phyloP scores from a whole-genome alignment of 495 filamentous ascomycete species.

The Echria macrotheca region DNA sequence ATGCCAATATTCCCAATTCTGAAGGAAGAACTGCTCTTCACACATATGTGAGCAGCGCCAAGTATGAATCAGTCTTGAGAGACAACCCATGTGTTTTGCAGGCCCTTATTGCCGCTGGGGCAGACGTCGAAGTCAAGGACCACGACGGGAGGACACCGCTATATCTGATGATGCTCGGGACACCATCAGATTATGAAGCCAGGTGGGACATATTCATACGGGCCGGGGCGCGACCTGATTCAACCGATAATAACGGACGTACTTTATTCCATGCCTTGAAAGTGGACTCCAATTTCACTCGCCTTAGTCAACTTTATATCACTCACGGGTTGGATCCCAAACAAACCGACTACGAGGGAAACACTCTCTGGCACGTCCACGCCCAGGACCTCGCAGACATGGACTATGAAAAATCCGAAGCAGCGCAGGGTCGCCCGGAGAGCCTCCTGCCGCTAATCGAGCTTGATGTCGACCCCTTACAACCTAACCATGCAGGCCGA shows the following conservation, averaged over 20 bases:
- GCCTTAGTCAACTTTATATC: neutral
- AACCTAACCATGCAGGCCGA: neutral
- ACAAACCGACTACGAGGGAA: neutral
- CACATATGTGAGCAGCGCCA: neutral
- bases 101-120: neutral
- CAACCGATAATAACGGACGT: neutral
- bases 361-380: neutral
- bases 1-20: neutral
- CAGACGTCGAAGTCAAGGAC: neutral
- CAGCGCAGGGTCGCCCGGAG: neutral
- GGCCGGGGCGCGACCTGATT: neutral
- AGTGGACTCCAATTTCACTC: neutral
- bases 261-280: conserved; percentile 5
- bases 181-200: neutral
- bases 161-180: neutral
- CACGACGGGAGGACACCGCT: neutral
- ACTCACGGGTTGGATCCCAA: neutral
- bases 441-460: neutral
- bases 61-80: neutral
- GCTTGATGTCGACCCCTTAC: neutral
- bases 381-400: too few species aligned
- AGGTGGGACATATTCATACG: neutral
- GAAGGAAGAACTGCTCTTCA: neutral
- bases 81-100: too few species aligned
- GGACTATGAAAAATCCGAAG: too few species aligned